Conservation (phyloP, 352 stramenopile genomes). For the Elongisporangium prolatum region DNA sequence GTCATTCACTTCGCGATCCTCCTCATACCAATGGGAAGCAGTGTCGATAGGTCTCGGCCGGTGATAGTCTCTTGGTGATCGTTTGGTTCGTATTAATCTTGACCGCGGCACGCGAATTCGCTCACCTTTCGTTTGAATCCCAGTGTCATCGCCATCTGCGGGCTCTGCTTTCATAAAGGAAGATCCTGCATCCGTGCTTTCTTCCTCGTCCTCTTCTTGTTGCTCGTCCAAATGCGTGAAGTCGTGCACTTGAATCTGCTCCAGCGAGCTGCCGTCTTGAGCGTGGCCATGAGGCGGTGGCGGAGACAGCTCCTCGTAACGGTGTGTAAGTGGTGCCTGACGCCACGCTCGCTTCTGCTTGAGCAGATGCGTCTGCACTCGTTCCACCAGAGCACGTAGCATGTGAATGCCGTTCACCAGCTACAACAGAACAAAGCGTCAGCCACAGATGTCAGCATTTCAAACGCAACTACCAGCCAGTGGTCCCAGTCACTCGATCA, state of each 20-base stretch:
- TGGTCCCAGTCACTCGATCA: neutral
- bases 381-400: conserved; percentile 38
- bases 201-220: neutral
- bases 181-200: neutral
- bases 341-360: conserved; percentile 25
- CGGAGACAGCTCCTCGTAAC: neutral
- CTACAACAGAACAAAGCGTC: conserved; percentile 3
- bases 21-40: neutral
- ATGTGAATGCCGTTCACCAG: conserved; percentile 41
- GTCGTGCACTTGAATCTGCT: neutral
- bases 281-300: neutral
- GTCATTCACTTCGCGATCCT: neutral
- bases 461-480: neutral
- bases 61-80: neutral
- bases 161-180: neutral
- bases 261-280: neutral
- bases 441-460: neutral
- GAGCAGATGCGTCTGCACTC: conserved; percentile 44
- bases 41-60: neutral
- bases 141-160: neutral
- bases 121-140: neutral
- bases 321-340: neutral
- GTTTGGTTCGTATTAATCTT: neutral
- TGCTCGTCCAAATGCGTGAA: neutral
- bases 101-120: neutral